A percentile compares a stretch with the other conserved stretches of the same genome.
These are phyloP conservation scores for Agrocybe praecox DNA, from an alignment of 768 basidiomycete species.

Conservation along the genomic window DNA sequence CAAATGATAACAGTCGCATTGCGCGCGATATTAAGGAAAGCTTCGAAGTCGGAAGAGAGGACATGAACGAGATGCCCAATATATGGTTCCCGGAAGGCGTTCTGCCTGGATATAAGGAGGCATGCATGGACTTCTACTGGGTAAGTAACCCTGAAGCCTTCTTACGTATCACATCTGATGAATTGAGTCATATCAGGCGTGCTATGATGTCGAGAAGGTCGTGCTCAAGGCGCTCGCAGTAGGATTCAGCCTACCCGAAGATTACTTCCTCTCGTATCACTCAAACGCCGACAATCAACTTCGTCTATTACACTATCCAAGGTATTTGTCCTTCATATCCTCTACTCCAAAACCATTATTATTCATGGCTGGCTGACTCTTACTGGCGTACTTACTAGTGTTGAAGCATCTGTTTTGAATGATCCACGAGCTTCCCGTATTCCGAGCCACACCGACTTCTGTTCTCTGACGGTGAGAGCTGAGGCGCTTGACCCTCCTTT, in stretches of 20 bases:
- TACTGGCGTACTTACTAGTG: too few species aligned
- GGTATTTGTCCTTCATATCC: conserved; percentile 15
- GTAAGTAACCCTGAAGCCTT: too few species aligned
- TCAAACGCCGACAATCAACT: conserved; percentile 52
- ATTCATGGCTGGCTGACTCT: too few species aligned
- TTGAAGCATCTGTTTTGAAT: conserved; percentile 31
- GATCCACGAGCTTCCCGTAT: conserved; percentile 43
- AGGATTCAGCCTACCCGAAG: conserved; percentile 42
- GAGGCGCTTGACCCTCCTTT: too few species aligned
- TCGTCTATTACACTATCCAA: conserved; percentile 60
- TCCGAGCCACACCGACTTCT: conserved; percentile 57
- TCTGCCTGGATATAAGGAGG: conserved; percentile 55
- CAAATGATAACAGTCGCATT: conserved; percentile 16
- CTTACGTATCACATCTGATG: too few species aligned
- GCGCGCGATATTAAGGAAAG: conserved; percentile 50
- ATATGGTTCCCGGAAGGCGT: conserved; percentile 58
- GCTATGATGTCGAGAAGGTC: conserved; percentile 41
- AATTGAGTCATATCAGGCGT: conserved; percentile 34
- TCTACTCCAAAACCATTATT: not conserved
- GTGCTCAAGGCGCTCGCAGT: conserved; percentile 52
- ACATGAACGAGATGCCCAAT: conserved; percentile 48
- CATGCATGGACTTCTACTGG: conserved; percentile 54
- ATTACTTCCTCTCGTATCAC: conserved; percentile 47
- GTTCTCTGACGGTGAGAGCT: conserved; percentile 52
- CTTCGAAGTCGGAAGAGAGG: conserved; percentile 56